Evolutionary conservation across 805 yeast genomes (phyloP).

Genomic region (Saccharomycopsis microspora): DNA sequence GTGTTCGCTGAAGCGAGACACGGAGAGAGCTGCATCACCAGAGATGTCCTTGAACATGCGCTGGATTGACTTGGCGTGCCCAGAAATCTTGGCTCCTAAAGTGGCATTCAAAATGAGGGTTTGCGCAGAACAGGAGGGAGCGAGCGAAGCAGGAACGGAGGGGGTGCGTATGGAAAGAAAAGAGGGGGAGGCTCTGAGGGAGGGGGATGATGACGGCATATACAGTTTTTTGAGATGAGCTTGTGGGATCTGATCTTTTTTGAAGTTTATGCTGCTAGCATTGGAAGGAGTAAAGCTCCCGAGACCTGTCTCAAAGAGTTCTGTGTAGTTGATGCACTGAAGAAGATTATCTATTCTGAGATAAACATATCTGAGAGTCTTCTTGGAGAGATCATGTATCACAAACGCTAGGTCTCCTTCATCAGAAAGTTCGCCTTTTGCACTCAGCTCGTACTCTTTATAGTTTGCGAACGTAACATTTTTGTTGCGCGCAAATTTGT

Average conservation of each 20-base stretch:
- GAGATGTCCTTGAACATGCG: slow-evolving; percentile 53
- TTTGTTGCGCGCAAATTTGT: neutral
- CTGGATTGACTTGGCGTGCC: slow-evolving; percentile 75
- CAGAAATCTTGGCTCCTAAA: slow-evolving; percentile 56
- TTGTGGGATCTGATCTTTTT: slow-evolving; percentile 8
- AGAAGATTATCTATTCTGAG: slow-evolving; percentile 23
- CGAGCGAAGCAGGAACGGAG: too few species aligned
- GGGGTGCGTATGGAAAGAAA: too few species aligned
- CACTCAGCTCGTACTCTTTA: neutral
- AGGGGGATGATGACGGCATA: neutral
- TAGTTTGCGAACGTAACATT: slow-evolving; percentile 14
- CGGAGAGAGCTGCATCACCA: slow-evolving; percentile 49
- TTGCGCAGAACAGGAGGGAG: too few species aligned
- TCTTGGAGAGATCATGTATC: slow-evolving; percentile 33
- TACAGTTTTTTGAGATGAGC: neutral
- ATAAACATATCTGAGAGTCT: slow-evolving; percentile 25
- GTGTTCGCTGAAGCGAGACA: slow-evolving; percentile 52
- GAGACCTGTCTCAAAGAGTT: slow-evolving; percentile 1
- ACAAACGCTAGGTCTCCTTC: slow-evolving; percentile 27
- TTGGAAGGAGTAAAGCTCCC: neutral
- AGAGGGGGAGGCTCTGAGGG: neutral
- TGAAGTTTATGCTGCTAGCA: neutral
- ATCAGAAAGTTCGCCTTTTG: slow-evolving; percentile 7
- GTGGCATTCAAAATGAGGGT: slow-evolving; percentile 2
- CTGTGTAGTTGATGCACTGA: slow-evolving; percentile 12